Evolutionary conservation across 306 rosid species (phyloP).

Genomic region (Vachellia pachyceras): DNA sequence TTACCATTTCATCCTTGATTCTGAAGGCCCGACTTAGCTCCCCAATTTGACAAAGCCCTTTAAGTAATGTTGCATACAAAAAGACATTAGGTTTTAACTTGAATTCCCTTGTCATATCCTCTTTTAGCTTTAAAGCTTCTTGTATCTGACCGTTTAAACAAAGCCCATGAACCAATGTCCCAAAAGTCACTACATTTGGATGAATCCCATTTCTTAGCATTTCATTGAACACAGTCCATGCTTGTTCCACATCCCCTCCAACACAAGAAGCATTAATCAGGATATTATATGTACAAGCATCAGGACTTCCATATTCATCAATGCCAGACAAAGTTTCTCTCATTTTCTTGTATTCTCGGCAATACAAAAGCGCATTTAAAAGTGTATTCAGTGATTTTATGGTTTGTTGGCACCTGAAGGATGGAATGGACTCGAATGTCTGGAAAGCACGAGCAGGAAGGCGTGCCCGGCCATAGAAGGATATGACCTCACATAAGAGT

Average conservation of each 20-base stretch:
- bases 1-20: conserved; percentile 74
- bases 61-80: conserved; percentile 59
- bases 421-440: conserved; percentile 56
- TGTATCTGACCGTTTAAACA: conserved; percentile 45
- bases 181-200: conserved; percentile 63
- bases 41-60: conserved; percentile 60
- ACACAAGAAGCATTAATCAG: conserved; percentile 52
- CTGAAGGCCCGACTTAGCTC: conserved; percentile 54
- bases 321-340: conserved; percentile 31
- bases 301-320: conserved; percentile 46
- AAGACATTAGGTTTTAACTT: conserved; percentile 51
- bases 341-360: conserved; percentile 51
- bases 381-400: conserved; percentile 69
- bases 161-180: conserved; percentile 56
- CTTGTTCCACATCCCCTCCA: conserved; percentile 42
- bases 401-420: conserved; percentile 59
- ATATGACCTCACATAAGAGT: conserved; percentile 76
- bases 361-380: conserved; percentile 55
- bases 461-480: conserved; percentile 66
- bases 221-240: conserved; percentile 60
- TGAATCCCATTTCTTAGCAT: conserved; percentile 48
- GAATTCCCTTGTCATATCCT: conserved; percentile 52
- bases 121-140: conserved; percentile 64
- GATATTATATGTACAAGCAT: conserved; percentile 73
- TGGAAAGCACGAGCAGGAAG: conserved; percentile 64